Evolutionary conservation across 768 basidiomycete species (phyloP).

Genomic region (Boletus vinaceobasis): DNA sequence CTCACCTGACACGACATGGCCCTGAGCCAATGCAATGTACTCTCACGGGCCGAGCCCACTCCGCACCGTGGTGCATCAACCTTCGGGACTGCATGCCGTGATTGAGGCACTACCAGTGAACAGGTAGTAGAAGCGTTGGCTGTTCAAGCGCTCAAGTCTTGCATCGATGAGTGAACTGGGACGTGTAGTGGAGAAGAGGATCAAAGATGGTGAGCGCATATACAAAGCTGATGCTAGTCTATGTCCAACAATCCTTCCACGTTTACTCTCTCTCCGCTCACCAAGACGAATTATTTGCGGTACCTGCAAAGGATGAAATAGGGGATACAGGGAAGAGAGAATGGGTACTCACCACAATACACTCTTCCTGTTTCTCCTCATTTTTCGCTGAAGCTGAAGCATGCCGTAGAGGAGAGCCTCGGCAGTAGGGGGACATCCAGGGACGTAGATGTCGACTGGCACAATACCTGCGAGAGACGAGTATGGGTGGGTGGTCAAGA

Average conservation of each 20-base stretch:
- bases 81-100: background rate
- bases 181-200: background rate
- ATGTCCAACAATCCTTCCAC: conserved; percentile 11
- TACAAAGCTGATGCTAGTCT: conserved; percentile 27
- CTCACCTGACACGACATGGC: no score
- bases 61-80: background rate
- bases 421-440: conserved; percentile 93
- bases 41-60: background rate
- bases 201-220: conserved; percentile 9
- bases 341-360: conserved; percentile 68
- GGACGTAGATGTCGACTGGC: conserved; percentile 97
- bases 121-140: background rate
- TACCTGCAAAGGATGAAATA: conserved; percentile 19
- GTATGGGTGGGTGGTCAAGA: conserved; percentile 9
- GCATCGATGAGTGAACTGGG: conserved; percentile 1
- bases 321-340: background rate
- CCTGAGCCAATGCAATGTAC: no score
- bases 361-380: conserved; percentile 82
- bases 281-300: conserved; percentile 19
- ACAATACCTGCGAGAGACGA: conserved; percentile 68
- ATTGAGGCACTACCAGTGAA: background rate
- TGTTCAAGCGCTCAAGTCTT: background rate
- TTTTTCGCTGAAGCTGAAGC: conserved; percentile 96
- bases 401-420: conserved; percentile 96
- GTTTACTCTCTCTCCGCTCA: background rate